Evolutionary conservation across 768 basidiomycete genomes (phyloP), one percentile per base, ranked within the genome.

Genomic region (Boletus pseudopeckii): DNA sequence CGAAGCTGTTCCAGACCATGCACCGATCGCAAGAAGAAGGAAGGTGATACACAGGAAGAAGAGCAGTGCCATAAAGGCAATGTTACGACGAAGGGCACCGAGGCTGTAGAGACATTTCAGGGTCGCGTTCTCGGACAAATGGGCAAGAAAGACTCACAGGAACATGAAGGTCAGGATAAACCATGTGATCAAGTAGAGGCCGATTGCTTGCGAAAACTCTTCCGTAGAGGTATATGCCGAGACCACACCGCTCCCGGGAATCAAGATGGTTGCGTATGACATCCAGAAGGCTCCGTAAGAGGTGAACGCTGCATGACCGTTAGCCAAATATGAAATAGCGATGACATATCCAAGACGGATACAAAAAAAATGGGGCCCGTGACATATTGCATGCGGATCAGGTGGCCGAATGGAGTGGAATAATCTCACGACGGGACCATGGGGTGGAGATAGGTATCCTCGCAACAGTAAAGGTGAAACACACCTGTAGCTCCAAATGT

Each of bases 221-320:
- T 64, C 61, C 0, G 50, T 46, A 0, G 56, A 48, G 0, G 60
- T 45, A 63, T 85, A 92, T 0, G 90, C 80, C 0, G 75, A 65
- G 5, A 59, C 11, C 43, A 92, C 77, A 14, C 90, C 90, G 5
- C 79, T 80, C 26, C 79, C 77, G 2, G 92, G 92, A 44, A 90
- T 78, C 64, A 86, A 70, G 61, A 94, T 83, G 0, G 80, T 75
- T 5, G 82, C 89, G 45, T 82, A 93, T 5, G 90, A 90, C 73
- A 93, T 74, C 91, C 91, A 94, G 77, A 93, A 94, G 3, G 84
- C 88, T 22, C 92, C 92, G 56, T 88, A 94, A 1, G 86, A 86
- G 0, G 82, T 76, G 77, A 92, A 93, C 0, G 90, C 90, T 86
- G 57, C 24, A 4, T 15, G 5, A 45, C 2, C 32, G 3, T 57